These are phyloP conservation scores for Mortierella sp. DNA, from an alignment of 371 early-diverging fungal genomes.

Conservation along the genomic window DNA sequence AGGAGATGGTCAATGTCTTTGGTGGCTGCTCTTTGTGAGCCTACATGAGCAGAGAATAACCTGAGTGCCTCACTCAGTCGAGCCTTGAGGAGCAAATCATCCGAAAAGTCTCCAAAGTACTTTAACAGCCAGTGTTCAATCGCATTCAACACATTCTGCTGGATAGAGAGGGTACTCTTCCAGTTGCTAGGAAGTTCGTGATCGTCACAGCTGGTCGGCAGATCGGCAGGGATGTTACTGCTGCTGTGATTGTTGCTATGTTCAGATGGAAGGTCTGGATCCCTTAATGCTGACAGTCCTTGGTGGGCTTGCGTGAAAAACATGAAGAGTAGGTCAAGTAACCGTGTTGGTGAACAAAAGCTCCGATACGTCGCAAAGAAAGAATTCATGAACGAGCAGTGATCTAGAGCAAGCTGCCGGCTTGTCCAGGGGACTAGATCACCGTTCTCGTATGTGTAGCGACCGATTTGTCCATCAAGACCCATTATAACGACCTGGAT, in stretches of 20 bases:
- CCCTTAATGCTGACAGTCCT: background rate
- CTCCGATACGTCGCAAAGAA: constrained; percentile 72
- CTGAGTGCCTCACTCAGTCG: constrained; percentile 25
- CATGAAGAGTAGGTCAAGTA: constrained; percentile 62
- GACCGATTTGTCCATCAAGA: constrained; percentile 54
- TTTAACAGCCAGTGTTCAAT: constrained; percentile 73
- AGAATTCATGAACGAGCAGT: constrained; percentile 55
- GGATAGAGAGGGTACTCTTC: constrained; percentile 56
- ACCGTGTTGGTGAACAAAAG: constrained; percentile 56
- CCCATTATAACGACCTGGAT: constrained; percentile 66
- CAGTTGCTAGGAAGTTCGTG: constrained; percentile 22
- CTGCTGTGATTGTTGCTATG: background rate
- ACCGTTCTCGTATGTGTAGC: constrained; percentile 59
- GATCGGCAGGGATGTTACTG: background rate
- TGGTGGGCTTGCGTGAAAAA: constrained; percentile 57
- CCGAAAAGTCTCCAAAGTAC: constrained; percentile 75
- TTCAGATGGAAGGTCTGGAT: constrained; percentile 16
- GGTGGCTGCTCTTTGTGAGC: constrained; percentile 9
- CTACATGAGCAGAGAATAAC: constrained; percentile 20
- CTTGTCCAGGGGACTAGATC: constrained; percentile 46
- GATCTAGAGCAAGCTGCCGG: constrained; percentile 56
- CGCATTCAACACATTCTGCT: constrained; percentile 62
- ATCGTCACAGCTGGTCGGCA: background rate
- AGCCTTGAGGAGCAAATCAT: constrained; percentile 57
- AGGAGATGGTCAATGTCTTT: background rate